Evolutionary conservation across 345 rosid genomes (phyloP), one percentile per base, ranked within the genome.

Genomic region (Arabis alpina): DNA sequence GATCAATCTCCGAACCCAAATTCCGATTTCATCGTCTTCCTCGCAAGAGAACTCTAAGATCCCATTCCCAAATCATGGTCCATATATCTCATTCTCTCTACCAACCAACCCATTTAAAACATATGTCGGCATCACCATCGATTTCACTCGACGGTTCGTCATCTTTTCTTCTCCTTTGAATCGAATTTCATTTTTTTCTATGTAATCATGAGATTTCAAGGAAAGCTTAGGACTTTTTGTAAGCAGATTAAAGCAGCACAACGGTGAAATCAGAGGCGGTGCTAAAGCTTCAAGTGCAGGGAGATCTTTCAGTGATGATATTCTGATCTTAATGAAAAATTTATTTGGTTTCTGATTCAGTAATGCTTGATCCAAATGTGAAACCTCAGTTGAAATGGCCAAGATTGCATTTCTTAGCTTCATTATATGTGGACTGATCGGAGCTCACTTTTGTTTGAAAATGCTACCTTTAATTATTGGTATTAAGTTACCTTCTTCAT

Each of bases 271-370:
- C 39, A 84, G 36, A 70, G 91, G 98, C 23, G 98, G 96, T 27
- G 95, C 96, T 10, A 92, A 86, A 81, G 94, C 96, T 68, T 84
- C 91, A 63, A 82, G 71, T 42, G 82, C 86, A 41, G 96, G 98
- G 75, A 81, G 93, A 80, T 96, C 96, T 10, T 92, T n/a, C n/a
- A n/a, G n/a, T n/a, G n/a, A n/a, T n/a, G n/a, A n/a, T n/a, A n/a
- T n/a, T n/a, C n/a, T n/a, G n/a, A n/a, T n/a, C n/a, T n/a, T n/a
- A n/a, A n/a, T n/a, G n/a, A n/a, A n/a, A n/a, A n/a, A n/a, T n/a
- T n/a, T n/a, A n/a, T n/a, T n/a, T n/a, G n/a, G n/a, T n/a, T n/a
- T n/a, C n/a, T n/a, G n/a, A n/a, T n/a, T n/a, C n/a, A n/a, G n/a
- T n/a, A n/a, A n/a, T n/a, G n/a, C n/a, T n/a, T n/a, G n/a, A n/a